A percentile compares a stretch with the other conserved stretches of the same genome.
Conservation (phyloP, 78 protist species). For the Polysphondylium violaceum region DNA sequence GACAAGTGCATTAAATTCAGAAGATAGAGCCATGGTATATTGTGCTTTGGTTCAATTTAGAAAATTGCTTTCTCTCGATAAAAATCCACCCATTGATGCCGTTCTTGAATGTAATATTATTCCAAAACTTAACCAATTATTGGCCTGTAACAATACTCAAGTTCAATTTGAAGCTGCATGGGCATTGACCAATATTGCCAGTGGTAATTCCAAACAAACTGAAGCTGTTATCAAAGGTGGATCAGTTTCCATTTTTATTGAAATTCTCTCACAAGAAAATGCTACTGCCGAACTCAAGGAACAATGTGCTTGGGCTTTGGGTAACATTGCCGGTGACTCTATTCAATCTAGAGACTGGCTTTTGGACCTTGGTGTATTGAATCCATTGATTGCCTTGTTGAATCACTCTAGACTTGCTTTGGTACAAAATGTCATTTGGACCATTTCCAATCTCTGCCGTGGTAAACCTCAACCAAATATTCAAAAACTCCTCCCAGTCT, state of each 20-base stretch:
- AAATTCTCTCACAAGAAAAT: conserved; percentile 70
- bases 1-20: conserved; percentile 42
- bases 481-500: not conserved
- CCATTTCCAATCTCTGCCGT: conserved; percentile 88
- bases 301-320: conserved; percentile 99
- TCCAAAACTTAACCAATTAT: conserved; percentile 53
- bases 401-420: not conserved
- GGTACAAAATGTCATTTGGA: conserved; percentile 97
- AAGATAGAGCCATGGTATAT: conserved; percentile 41
- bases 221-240: conserved; percentile 84
- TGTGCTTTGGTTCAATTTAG: conserved; percentile 53
- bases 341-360: conserved; percentile 88
- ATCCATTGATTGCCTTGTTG: conserved; percentile 4
- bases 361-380: conserved; percentile 2
- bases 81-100: conserved; percentile 65
- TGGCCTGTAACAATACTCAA: conserved; percentile 9
- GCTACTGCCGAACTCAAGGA: conserved; percentile 92
- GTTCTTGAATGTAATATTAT: conserved; percentile 50
- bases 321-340: conserved; percentile 99
- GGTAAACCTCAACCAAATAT: conserved; percentile 76
- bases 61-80: conserved; percentile 52
- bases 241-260: conserved; percentile 93
- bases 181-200: conserved; percentile 98
- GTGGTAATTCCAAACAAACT: conserved; percentile 95
- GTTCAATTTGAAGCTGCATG: conserved; percentile 95